Evolutionary conservation across 345 rosid species (phyloP), one percentile per base, ranked within the genome.

Genomic region (Eucalyptus camaldulensis): DNA sequence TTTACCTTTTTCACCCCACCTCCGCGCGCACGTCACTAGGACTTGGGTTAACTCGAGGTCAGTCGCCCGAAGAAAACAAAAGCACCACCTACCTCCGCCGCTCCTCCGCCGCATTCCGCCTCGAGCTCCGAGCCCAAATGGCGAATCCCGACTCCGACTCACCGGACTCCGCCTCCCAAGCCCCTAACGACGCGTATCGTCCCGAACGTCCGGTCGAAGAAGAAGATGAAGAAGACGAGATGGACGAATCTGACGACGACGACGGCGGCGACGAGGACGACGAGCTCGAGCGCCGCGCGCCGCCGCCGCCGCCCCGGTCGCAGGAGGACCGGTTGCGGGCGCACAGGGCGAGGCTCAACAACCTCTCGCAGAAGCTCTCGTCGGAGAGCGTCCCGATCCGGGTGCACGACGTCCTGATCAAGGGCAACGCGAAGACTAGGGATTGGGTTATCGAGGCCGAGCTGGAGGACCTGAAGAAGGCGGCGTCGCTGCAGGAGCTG

Each of bases 381-480:
- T 88, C 88, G 54, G 98, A 92, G 49, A 88, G 90, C 27, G 94
- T 98, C 54, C 93, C 96, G 27, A 90, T 98, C 69, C 97, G 98
- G 43, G 99, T 98, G 58, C 98, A 98, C 92, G 96, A 96, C 60
- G 98, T 98, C 86, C 91, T 96, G 80, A 86, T 98, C 88, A 94
- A 86, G 76, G 99, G 99, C 47, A 98, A 98, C 91, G 85, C 91
- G 29, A 97, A 95, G 95, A 98, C 99, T 13, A 98, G 96, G 90
- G 97, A 95, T 88, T 92, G 91, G 60, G 87, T 97, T 86, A 96
- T 97, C 72, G 99, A 97, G 87, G 96, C 94, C 72, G 96, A 95
- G 89, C 89, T 94, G 49, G 96, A 91, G 87, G 91, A 90, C 87
- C 90, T 96, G 90, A 96, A 91, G 92, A 91, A 93, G 31, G 98